Base-by-base conservation (phyloP, 1,139 yeast genomes). In the Saccharomyces hybrid region DNA sequence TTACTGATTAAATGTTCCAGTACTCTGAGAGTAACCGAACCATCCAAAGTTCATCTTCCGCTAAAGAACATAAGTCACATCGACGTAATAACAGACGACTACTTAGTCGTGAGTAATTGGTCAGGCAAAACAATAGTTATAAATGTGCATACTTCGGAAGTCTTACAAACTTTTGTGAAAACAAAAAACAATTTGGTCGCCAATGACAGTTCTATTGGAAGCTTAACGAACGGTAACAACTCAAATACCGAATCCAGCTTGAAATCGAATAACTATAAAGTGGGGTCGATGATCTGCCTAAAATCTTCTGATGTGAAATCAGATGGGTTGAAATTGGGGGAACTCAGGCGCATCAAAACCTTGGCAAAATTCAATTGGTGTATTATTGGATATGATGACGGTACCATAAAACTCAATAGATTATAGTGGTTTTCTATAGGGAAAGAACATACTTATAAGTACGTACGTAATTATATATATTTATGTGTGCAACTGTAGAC, bases 341-440 rank as follows among this genome's bases (percentile, higher is more conserved):
- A 34, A 34, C 42, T 14, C 11, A 34, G 42, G 3, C 42, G 42
- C 5, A 34, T 34, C 5, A 34, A 34, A 34, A 11, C 42, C 7
- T 6, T 34, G 19, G 42, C 42, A 14, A 11, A 34, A 34, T 34
- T 8, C 5, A 14, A 3, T 6, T 69, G 72, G 71, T 61, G 62
- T 50, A 50, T 65, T 23, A 55, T 67, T 31, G 71, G 71, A 1
- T 68, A 66, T 50, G 64, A 61, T 31, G 70, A 68, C 54, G 72
- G 72, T 0, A 61, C 61, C 16, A 65, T 69, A 25, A 53, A 60
- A 3, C 41, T 62, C 25, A 55, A 58, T 48, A 54, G 50, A 48
- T 11, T 60, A 46, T 38, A 51, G 38, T 34, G 4, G 5, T 34
- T 14, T 34, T 14, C 6, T 29, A 16, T 3, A 19, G 23, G 23